Evolutionary conservation across 2,329 filamentous ascomycete species (phyloP).

Genomic region (Aspergillus hortae): DNA sequence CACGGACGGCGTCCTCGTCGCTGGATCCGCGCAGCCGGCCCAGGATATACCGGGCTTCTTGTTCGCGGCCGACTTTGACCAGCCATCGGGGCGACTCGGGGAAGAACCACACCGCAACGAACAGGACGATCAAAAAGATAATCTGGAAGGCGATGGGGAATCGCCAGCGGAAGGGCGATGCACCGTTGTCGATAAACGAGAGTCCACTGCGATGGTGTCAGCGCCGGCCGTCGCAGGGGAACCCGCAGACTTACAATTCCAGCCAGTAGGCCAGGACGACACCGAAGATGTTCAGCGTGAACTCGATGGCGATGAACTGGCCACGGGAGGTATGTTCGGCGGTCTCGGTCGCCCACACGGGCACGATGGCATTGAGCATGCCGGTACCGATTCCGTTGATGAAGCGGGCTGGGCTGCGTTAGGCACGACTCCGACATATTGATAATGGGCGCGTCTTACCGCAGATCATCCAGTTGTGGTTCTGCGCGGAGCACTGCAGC

Average conservation of each 20-base stretch:
- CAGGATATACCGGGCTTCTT: constrained; percentile 66
- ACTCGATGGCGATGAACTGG: constrained; percentile 67
- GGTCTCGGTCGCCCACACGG: constrained; percentile 69
- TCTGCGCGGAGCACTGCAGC: constrained; percentile 64
- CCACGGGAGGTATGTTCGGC: constrained; percentile 66
- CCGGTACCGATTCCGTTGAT: constrained; percentile 67
- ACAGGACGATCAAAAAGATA: constrained; percentile 56
- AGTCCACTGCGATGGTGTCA: constrained; percentile 41
- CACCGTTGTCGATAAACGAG: constrained; percentile 58
- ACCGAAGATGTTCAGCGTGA: constrained; percentile 70
- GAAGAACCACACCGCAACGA: constrained; percentile 61
- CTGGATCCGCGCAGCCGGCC: constrained; percentile 59
- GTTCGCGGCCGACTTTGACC: constrained; percentile 61
- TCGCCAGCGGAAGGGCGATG: constrained; percentile 60
- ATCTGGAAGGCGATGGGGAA: constrained; percentile 71
- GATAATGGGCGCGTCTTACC: constrained; percentile 38
- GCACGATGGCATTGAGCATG: constrained; percentile 66
- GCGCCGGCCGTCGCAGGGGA: not conserved
- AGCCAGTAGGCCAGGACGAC: constrained; percentile 63
- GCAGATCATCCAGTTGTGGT: constrained; percentile 67
- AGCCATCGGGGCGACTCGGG: constrained; percentile 62
- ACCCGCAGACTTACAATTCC: constrained; percentile 41
- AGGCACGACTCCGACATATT: not conserved
- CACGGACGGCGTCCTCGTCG: constrained; percentile 50
- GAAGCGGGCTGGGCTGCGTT: constrained; percentile 45